Conservation (phyloP, 805 yeast species). For the Ascoidea asiatica region DNA sequence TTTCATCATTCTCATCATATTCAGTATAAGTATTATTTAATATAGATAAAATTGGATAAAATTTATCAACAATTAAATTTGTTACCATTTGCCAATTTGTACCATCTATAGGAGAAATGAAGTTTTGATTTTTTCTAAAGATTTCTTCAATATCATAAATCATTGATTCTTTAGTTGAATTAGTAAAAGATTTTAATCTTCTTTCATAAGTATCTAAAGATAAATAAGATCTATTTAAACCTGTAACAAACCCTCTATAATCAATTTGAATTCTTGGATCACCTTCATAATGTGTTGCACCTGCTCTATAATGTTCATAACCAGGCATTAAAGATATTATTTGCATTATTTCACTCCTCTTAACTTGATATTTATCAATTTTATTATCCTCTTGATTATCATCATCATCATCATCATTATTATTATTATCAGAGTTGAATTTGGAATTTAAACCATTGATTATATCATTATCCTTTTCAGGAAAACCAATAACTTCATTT, state of each 20-base stretch:
- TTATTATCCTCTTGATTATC: conserved; percentile 13
- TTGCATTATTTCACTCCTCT: neutral
- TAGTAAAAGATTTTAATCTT: conserved; percentile 22
- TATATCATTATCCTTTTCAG: conserved; percentile 11
- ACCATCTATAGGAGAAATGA: conserved; percentile 25
- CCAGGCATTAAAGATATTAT: conserved; percentile 16
- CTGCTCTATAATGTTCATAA: conserved; percentile 33
- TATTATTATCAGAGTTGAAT: neutral
- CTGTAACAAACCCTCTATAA: conserved; percentile 37
- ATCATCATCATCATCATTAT: conserved; percentile 11
- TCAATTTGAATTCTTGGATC: conserved; percentile 38
- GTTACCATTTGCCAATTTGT: conserved; percentile 46
- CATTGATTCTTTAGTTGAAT: conserved; percentile 21
- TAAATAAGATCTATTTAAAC: conserved; percentile 35
- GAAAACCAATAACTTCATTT: conserved; percentile 25
- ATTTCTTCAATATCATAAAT: conserved; percentile 20
- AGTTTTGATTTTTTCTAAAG: conserved; percentile 12
- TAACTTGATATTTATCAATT: conserved; percentile 4
- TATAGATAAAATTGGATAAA: conserved; percentile 32
- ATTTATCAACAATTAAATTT: conserved; percentile 33
- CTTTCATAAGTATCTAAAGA: conserved; percentile 33
- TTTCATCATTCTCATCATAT: conserved; percentile 10
- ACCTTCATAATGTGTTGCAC: conserved; percentile 30
- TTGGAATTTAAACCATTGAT: neutral
- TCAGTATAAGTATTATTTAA: conserved; percentile 24